phyloP scores from a whole-genome alignment of 2,329 filamentous ascomycete genomes.

The Xenoacremonium recifei region DNA sequence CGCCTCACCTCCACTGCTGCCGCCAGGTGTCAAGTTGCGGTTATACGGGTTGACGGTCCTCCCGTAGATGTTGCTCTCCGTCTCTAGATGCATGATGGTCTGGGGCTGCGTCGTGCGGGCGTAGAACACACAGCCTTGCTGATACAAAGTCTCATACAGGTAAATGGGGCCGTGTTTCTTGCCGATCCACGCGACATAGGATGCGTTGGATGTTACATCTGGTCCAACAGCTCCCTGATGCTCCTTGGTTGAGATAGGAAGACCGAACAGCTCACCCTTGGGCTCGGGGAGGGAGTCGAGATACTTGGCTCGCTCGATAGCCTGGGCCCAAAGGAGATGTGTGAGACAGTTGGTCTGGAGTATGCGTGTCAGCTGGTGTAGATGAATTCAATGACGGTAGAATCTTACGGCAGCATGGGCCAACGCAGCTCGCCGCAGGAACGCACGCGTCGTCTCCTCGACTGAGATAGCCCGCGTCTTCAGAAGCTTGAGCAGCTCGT shows the following conservation, averaged over 20 bases:
- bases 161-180: conserved; percentile 32
- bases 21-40: conserved; percentile 58
- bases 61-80: conserved; percentile 62
- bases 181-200: conserved; percentile 30
- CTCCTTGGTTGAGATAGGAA: conserved; percentile 35
- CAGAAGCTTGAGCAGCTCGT: conserved; percentile 18
- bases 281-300: conserved; percentile 33
- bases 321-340: conserved; percentile 35
- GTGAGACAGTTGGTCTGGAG: conserved; percentile 36
- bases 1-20: conserved; percentile 59
- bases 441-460: conserved; percentile 26
- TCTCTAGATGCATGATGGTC: conserved; percentile 55
- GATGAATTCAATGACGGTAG: accelerated
- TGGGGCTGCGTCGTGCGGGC: conserved; percentile 70
- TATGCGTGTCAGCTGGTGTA: conserved; percentile 1
- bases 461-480: conserved; percentile 20
- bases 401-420: conserved; percentile 23
- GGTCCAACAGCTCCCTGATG: conserved; percentile 35
- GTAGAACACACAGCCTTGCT: conserved; percentile 37
- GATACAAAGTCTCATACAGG: conserved; percentile 28
- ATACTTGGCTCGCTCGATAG: conserved; percentile 30
- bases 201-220: conserved; percentile 26
- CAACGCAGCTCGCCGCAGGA: conserved; percentile 23
- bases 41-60: conserved; percentile 64
- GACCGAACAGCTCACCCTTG: conserved; percentile 31